A percentile compares a stretch with the other conserved stretches of the same genome.
phyloP scores from a whole-genome alignment of 2,329 filamentous ascomycete genomes.

The Tolypocladium album region DNA sequence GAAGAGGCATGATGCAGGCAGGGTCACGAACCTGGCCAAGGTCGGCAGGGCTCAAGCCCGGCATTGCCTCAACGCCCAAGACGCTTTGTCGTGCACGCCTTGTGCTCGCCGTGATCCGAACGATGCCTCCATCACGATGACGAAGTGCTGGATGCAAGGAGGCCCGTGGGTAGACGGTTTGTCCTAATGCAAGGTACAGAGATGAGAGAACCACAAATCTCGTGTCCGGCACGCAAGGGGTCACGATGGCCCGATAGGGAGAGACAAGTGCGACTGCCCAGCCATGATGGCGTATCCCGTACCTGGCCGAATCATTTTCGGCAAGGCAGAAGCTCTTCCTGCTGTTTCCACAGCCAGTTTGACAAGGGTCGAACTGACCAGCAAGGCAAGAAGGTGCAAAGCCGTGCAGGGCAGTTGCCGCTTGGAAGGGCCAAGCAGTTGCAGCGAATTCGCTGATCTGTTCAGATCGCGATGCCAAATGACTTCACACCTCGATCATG shows the following conservation, averaged over 20 bases:
- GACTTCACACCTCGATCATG: background rate
- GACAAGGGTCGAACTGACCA: background rate
- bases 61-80: background rate
- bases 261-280: background rate
- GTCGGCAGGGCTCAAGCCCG: background rate
- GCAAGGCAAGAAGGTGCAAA: background rate
- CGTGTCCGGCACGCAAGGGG: background rate
- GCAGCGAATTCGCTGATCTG: background rate
- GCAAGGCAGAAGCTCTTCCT: background rate
- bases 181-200: background rate
- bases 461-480: background rate
- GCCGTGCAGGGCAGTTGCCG: background rate
- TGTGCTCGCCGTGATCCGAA: background rate
- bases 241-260: background rate
- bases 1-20: background rate
- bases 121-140: background rate
- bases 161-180: background rate
- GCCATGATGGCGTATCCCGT: background rate
- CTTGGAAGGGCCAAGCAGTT: background rate
- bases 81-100: background rate
- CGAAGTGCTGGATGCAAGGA: background rate
- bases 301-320: background rate
- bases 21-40: background rate
- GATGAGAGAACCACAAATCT: background rate
- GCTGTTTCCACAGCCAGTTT: background rate